Evolutionary conservation across 805 yeast genomes (phyloP), one percentile per base, ranked within the genome.

Genomic region (Lachancea sp.): DNA sequence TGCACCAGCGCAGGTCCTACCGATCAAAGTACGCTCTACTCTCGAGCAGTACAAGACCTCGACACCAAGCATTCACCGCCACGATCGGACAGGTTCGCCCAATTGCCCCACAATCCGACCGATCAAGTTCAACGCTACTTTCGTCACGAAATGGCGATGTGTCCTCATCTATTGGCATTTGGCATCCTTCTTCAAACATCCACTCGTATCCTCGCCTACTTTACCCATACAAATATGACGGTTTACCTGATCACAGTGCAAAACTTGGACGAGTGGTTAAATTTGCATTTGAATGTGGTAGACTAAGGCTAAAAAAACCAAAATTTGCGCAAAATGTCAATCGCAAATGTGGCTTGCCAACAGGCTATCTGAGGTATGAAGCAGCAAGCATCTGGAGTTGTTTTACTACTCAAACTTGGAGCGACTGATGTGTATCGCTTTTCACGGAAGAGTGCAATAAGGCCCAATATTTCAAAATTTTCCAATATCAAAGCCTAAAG

Each of bases 241-340:
- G 64, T 63, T 1, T 49, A 59, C 3, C 27, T 61, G 17, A 49
- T 65, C 3, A 38, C 52, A 11, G 48, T 63, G 15, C 47, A 48
- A 9, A 59, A 51, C 42, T 52, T 59, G 19, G 67, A 65, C 44
- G 69, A 65, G 37, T 65, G 69, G 69, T 48, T 65, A 13, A 56
- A 53, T 33, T 41, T 65, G 30, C 69, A 65, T 42, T 57, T 63
- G 18, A 65, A 65, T 38, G 57, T 65, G 19, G 56, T 62, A 15
- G 45, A 35, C 6, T 50, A 36, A 26, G 7, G 32, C 20, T 13
- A 16, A 13, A 37, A 29, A 7, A 5, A 13, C 31, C 31, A 29
- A 3, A 12, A 7, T 29, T 29, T 29, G 31, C 4, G 15, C 31
- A 29, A 29, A 29, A 29, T 29, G 15, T 29, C 31, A 29, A 13